phyloP scores from a whole-genome alignment of 1,284 basidiomycete species.

The Sutorius eximius region DNA sequence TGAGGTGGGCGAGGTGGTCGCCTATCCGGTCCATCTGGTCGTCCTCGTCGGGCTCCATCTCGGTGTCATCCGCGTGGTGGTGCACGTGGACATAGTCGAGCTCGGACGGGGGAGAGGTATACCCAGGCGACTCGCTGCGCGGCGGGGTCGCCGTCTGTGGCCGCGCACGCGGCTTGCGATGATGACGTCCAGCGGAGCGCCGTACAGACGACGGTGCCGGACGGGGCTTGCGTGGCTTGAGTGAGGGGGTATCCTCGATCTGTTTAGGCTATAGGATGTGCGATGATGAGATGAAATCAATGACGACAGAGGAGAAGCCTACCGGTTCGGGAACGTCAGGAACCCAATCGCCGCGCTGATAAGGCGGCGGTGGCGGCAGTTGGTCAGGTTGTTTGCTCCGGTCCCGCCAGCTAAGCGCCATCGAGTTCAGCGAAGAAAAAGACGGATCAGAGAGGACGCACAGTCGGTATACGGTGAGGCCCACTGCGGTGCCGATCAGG shows the following conservation, averaged over 20 bases:
- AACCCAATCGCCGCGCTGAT: conserved; percentile 62
- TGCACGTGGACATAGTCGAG: conserved; percentile 37
- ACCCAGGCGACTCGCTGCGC: conserved; percentile 28
- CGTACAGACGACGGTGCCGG: conserved; percentile 33
- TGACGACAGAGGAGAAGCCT: conserved; percentile 2
- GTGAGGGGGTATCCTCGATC: conserved; percentile 15
- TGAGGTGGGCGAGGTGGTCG: conserved; percentile 61
- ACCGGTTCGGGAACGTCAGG: conserved; percentile 26
- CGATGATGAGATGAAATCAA: conserved; percentile 16
- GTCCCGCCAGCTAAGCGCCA: conserved; percentile 54
- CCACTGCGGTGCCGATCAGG: conserved; percentile 78
- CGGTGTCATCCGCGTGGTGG: conserved; percentile 12
- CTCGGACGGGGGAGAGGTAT: conserved; percentile 37
- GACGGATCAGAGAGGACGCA: conserved; percentile 40
- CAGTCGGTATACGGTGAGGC: conserved; percentile 80
- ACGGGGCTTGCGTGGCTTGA: conserved; percentile 34
- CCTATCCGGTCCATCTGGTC: conserved; percentile 76
- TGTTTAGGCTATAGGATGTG: conserved; percentile 17
- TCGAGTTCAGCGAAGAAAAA: conserved; percentile 4
- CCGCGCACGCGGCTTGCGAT: conserved; percentile 33
- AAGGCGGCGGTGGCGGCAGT: conserved; percentile 57
- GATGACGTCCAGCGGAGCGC: conserved; percentile 36
- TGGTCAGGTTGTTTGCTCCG: conserved; percentile 54
- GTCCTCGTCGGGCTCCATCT: conserved; percentile 30
- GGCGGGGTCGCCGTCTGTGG: conserved; percentile 28